Evolutionary conservation across 1,284 basidiomycete genomes (phyloP).

Genomic region (Trametes hirsuta): DNA sequence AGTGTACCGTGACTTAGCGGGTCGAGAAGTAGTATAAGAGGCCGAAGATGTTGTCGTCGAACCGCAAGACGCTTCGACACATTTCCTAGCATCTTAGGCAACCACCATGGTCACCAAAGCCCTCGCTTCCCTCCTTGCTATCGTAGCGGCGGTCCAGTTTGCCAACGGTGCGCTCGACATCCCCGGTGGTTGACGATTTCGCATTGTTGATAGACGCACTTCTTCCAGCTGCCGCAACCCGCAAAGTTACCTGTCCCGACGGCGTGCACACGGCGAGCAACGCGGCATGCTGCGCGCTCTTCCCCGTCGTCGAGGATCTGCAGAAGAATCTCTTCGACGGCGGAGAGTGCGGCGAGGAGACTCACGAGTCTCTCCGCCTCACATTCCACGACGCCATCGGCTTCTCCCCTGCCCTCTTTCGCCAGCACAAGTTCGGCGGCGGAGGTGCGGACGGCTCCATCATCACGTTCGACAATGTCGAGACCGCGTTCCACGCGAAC

Average conservation of each 20-base stretch:
- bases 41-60: neutral
- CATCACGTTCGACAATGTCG: conserved; percentile 24
- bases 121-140: conserved; percentile 11
- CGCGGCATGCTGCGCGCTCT: conserved; percentile 41
- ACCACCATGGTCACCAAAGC: conserved; percentile 18
- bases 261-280: conserved; percentile 34
- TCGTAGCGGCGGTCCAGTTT: conserved; percentile 16
- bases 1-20: neutral
- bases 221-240: neutral
- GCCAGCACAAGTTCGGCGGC: conserved; percentile 22
- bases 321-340: conserved; percentile 41
- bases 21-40: conserved; percentile 11
- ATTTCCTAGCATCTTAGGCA: conserved; percentile 2
- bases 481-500: conserved; percentile 31
- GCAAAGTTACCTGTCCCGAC: neutral
- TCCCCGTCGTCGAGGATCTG: conserved; percentile 40
- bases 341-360: conserved; percentile 31
- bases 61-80: conserved; percentile 9
- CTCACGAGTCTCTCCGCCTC: conserved; percentile 35
- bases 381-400: conserved; percentile 37
- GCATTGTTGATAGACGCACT: neutral
- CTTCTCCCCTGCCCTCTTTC: conserved; percentile 17
- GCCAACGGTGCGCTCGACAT: conserved; percentile 12
- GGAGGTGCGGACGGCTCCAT: conserved; percentile 35
- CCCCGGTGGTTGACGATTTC: neutral